Evolutionary conservation across 2,329 filamentous ascomycete species (phyloP).

Genomic region (Elsinoe arachidis): DNA sequence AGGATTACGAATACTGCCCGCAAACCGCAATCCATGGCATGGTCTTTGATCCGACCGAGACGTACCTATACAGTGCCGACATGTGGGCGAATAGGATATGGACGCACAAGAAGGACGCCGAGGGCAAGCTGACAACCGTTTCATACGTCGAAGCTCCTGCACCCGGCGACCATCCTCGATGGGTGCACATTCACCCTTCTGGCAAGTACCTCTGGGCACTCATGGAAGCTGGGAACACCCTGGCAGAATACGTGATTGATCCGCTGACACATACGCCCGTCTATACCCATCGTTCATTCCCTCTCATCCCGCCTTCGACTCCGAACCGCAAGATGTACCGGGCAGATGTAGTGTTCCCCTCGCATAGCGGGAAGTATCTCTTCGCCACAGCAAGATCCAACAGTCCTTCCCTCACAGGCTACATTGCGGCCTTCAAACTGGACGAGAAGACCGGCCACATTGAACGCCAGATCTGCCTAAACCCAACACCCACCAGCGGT

Average conservation of each 20-base stretch:
- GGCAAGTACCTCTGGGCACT: constrained; percentile 75
- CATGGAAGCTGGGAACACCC: constrained; percentile 81
- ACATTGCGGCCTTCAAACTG: constrained; percentile 72
- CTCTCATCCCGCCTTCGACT: constrained; percentile 69
- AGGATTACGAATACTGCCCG: constrained; percentile 64
- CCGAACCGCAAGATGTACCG: constrained; percentile 57
- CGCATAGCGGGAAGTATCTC: constrained; percentile 61
- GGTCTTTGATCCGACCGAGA: constrained; percentile 67
- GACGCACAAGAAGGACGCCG: constrained; percentile 65
- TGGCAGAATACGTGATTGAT: constrained; percentile 76
- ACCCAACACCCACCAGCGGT: constrained; percentile 77
- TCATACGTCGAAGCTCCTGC: constrained; percentile 65
- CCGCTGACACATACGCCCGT: constrained; percentile 63
- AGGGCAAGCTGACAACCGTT: constrained; percentile 58
- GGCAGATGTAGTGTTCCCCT: constrained; percentile 72
- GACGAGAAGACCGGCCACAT: constrained; percentile 56
- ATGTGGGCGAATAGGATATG: constrained; percentile 72
- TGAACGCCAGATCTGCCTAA: constrained; percentile 68
- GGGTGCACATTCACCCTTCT: constrained; percentile 74
- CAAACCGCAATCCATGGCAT: constrained; percentile 71
- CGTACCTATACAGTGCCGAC: constrained; percentile 71
- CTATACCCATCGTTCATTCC: constrained; percentile 68
- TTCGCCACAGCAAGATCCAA: constrained; percentile 81
- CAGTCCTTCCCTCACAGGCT: constrained; percentile 65
- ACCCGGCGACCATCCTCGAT: constrained; percentile 69